Evolutionary conservation across 2,329 filamentous ascomycete species (phyloP).

Genomic region (Dactylellina sp.): DNA sequence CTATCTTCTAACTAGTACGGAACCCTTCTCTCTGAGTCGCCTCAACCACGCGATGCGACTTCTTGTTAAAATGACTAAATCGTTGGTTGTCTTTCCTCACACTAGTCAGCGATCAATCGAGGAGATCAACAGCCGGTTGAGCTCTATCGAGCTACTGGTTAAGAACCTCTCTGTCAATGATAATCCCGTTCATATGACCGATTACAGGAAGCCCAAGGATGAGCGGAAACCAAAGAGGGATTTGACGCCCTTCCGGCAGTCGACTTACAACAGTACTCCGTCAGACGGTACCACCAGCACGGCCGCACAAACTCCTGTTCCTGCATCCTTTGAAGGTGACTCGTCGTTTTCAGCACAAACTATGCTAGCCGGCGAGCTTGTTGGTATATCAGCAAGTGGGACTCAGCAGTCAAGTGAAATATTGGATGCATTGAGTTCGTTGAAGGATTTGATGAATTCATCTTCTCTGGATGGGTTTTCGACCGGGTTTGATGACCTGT

Average conservation of each 20-base stretch:
- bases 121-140: conserved; percentile 53
- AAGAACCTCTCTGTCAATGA: conserved; percentile 47
- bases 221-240: conserved; percentile 8
- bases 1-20: conserved; percentile 55
- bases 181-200: conserved; percentile 17
- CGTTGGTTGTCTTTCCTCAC: background rate
- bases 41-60: no score
- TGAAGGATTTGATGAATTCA: conserved; percentile 53
- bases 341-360: conserved; percentile 51
- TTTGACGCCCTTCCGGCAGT: background rate
- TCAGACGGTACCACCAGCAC: conserved; percentile 33
- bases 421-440: conserved; percentile 44
- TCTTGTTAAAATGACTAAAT: conserved; percentile 12
- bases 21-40: no score
- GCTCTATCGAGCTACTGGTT: conserved; percentile 51
- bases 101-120: conserved; percentile 50
- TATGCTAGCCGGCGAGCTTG: conserved; percentile 47
- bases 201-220: conserved; percentile 20
- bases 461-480: conserved; percentile 41
- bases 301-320: conserved; percentile 27
- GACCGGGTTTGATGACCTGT: conserved; percentile 47
- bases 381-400: conserved; percentile 31
- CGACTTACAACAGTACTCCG: conserved; percentile 22
- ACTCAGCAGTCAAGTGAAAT: conserved; percentile 45
- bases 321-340: conserved; percentile 50